Evolutionary conservation across 192 early-diverging fungal species (phyloP).

Genomic region (Gaertneriomyces semiglobifer): DNA sequence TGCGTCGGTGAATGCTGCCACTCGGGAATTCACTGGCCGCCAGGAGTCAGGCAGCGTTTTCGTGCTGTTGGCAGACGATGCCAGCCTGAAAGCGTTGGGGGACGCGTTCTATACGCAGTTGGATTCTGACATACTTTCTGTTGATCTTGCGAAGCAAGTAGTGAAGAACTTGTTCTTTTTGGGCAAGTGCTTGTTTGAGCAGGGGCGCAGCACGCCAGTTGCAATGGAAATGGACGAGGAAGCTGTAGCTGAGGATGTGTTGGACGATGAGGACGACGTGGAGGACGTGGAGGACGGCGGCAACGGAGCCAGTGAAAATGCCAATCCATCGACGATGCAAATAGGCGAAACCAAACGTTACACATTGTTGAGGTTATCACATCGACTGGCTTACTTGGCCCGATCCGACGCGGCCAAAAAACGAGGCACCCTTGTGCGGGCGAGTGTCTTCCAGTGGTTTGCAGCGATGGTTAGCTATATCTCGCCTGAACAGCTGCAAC

Average conservation of each 20-base stretch:
- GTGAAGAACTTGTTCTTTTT: constrained; percentile 94
- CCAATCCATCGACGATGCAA: not conserved
- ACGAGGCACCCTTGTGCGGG: constrained; percentile 46
- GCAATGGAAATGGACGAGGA: constrained; percentile 16
- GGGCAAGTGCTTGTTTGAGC: constrained; percentile 54
- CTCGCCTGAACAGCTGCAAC: constrained; percentile 47
- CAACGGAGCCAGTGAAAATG: constrained; percentile 9
- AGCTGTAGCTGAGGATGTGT: constrained; percentile 8
- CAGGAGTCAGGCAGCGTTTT: not conserved
- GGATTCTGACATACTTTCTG: constrained; percentile 48
- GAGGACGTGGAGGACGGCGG: constrained; percentile 27
- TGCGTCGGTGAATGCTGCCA: constrained; percentile 59
- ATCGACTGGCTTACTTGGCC: constrained; percentile 60
- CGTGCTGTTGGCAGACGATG: not conserved
- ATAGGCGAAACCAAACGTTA: constrained; percentile 5
- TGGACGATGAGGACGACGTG: constrained; percentile 23
- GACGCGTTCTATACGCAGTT: constrained; percentile 47
- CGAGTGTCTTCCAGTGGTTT: constrained; percentile 86
- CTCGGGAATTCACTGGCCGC: constrained; percentile 10
- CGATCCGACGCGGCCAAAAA: constrained; percentile 54
- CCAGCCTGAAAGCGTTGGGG: constrained; percentile 49
- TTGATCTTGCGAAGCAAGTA: constrained; percentile 81
- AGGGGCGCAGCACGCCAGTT: constrained; percentile 13
- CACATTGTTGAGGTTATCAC: constrained; percentile 48
- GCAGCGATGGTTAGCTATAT: constrained; percentile 79